These are phyloP conservation scores for Dendrobium officinale DNA, from an alignment of 106 monocot genomes.

Conservation along the genomic window DNA sequence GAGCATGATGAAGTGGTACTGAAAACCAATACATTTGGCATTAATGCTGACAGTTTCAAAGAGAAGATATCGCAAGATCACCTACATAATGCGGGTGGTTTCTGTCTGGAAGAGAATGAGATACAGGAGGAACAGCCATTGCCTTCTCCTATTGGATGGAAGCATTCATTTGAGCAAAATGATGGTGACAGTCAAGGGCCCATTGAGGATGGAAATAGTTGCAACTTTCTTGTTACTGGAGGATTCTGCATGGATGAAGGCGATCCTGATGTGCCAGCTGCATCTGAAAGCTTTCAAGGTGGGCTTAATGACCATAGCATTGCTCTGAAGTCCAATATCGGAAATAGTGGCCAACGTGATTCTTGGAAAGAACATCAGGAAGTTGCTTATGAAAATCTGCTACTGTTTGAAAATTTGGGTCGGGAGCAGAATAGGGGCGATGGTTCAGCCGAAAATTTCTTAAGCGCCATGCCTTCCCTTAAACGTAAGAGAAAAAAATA, in stretches of 20 bases:
- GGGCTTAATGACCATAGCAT: neutral
- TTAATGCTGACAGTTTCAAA: neutral
- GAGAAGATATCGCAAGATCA: neutral
- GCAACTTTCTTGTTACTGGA: conserved; percentile 38
- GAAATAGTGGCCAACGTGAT: neutral
- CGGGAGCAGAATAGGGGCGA: conserved; percentile 1
- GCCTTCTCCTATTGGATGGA: neutral
- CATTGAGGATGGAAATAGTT: too few species aligned
- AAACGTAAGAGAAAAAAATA: conserved; percentile 33
- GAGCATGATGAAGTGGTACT: conserved; percentile 6
- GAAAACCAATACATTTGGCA: neutral
- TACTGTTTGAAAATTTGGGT: neutral
- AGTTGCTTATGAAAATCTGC: neutral
- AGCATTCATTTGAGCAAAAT: neutral
- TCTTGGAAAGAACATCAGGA: conserved; percentile 11
- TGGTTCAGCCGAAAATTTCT: conserved; percentile 6
- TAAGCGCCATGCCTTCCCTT: conserved; percentile 67
- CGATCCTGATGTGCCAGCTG: neutral
- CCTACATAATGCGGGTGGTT: neutral
- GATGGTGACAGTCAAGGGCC: too few species aligned
- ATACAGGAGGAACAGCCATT: neutral
- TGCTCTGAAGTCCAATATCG: neutral
- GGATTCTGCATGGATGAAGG: conserved; percentile 49
- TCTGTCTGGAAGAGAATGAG: neutral
- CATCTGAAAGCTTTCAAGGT: conserved; percentile 1